Percentiles rank a stretch among this genome's conserved stretches.
These are phyloP conservation scores for Aspergillus cejpii DNA, from an alignment of 2,329 filamentous ascomycete species.

Conservation along the genomic window DNA sequence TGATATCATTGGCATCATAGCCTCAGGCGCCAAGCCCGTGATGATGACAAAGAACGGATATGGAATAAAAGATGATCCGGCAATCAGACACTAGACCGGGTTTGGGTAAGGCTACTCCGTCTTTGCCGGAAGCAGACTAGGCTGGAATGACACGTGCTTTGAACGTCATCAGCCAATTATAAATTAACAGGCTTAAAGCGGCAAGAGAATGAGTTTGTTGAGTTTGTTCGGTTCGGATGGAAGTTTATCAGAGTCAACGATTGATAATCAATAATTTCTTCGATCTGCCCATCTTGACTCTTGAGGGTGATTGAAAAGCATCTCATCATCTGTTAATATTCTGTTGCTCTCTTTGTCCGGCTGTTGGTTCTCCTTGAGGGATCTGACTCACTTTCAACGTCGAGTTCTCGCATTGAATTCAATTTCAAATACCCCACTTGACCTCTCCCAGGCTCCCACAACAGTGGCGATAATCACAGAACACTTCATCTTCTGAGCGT, in stretches of 20 bases:
- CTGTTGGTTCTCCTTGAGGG: not conserved
- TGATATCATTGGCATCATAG: slow-evolving; percentile 20
- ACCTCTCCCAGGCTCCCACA: too few relatives aligned
- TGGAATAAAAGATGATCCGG: slow-evolving; percentile 2
- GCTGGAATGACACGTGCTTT: slow-evolving; percentile 3
- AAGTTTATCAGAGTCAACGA: slow-evolving; percentile 9
- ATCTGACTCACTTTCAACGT: not conserved
- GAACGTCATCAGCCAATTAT: slow-evolving; percentile 15
- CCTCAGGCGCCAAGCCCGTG: slow-evolving; percentile 14
- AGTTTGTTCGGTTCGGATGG: slow-evolving; percentile 13
- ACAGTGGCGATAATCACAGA: slow-evolving; percentile 23
- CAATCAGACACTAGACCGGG: not conserved
- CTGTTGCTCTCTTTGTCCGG: not conserved
- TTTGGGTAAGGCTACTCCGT: not conserved
- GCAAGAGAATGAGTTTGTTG: slow-evolving; percentile 12
- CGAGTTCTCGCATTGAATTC: slow-evolving; percentile 1
- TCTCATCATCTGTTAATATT: not conserved
- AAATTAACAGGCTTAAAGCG: slow-evolving; percentile 10
- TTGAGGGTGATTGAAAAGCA: not conserved
- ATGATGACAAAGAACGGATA: not conserved
- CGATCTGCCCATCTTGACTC: not conserved
- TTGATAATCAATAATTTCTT: slow-evolving; percentile 7
- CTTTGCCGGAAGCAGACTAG: slow-evolving; percentile 1
- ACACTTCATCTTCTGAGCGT: slow-evolving; percentile 15
- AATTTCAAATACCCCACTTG: slow-evolving; percentile 20